A percentile compares a stretch with the other conserved stretches of the same genome.
Conservation (phyloP, 768 basidiomycete genomes). For the Russula foetens region DNA sequence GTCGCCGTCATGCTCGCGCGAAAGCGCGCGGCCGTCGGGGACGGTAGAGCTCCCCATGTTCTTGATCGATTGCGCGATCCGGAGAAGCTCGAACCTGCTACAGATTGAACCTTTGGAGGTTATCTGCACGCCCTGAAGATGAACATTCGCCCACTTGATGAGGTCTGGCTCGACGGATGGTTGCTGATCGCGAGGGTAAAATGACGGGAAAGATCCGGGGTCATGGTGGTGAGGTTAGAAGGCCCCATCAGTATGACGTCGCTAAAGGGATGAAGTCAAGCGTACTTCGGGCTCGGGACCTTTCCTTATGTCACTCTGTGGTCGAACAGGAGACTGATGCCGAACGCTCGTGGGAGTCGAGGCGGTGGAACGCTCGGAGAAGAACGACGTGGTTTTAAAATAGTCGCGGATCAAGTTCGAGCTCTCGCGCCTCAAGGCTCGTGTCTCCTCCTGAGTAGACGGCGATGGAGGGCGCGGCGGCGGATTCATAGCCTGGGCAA, state of each 20-base stretch:
- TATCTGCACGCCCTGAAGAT: conserved; percentile 61
- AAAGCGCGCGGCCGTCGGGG: conserved; percentile 71
- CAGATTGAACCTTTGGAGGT: conserved; percentile 39
- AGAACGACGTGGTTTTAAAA: conserved; percentile 45
- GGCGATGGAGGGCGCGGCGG: conserved; percentile 88
- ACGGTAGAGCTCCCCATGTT: conserved; percentile 61
- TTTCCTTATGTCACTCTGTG: conserved; percentile 50
- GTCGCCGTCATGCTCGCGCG: conserved; percentile 55
- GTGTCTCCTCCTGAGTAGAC: conserved; percentile 73
- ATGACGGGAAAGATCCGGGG: background rate
- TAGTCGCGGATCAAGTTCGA: conserved; percentile 70
- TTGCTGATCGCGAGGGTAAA: conserved; percentile 11
- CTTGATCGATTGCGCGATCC: conserved; percentile 76
- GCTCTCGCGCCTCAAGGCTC: conserved; percentile 75
- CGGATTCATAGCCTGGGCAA: conserved; percentile 87
- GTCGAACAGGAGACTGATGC: conserved; percentile 46
- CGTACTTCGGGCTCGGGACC: conserved; percentile 26
- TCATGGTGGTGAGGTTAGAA: background rate
- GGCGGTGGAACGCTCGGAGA: conserved; percentile 25
- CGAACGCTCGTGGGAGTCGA: conserved; percentile 19
- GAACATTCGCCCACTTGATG: conserved; percentile 82
- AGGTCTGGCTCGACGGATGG: conserved; percentile 39
- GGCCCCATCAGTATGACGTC: background rate
- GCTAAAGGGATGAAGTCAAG: background rate
- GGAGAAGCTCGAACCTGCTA: conserved; percentile 70